Evolutionary conservation across 106 monocot genomes (phyloP), one percentile per base, ranked within the genome.

Genomic region (Dendrobium nobile): DNA sequence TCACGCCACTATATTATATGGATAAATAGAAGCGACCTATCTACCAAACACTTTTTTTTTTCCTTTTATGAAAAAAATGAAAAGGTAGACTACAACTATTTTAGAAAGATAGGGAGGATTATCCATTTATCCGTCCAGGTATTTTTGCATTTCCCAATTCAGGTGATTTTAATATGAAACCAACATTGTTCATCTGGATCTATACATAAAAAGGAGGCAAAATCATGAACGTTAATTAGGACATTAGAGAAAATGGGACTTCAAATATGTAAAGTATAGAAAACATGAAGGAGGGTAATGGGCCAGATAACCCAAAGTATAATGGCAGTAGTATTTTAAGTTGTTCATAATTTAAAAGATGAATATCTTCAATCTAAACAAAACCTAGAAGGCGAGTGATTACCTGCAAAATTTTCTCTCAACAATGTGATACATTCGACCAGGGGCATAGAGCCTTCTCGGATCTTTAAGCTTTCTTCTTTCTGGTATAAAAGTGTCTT

Each of bases 401-500:
- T 75, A 85, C 85, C 85, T 84, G 80, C 85, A 88, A 55, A 73
- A 82, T 79, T 88, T 88, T 61, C 88, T 84, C 77, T 88, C 85
- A 72, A 88, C 85, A 83, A 85, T 85, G 76, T 88, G 85, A 80
- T 85, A 88, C 8, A 88, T 85, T n/a, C 85, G 77, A 28, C 88
- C 88, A 18, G 88, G 85, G 47, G 80, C 80, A 75, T 88, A 88
- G 24, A 88, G 85, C 37, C 88, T 78, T 55, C 80, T 75, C 54
- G 85, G 82, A 80, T 88, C 88, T 43, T 80, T 80, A 37, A 85
- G 82, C 80, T 82, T 85, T 59, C 48, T 82, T 26, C 82, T 82
- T 74, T 85, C 82, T 54, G 85, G 79, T 80, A 83, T 80, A 65
- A 82, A 88, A 18, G 88, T 82, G 80, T 88, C 85, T 67, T 54